Base-by-base conservation (phyloP, 257 asterid genomes). In the Rubia yunnanensis region DNA sequence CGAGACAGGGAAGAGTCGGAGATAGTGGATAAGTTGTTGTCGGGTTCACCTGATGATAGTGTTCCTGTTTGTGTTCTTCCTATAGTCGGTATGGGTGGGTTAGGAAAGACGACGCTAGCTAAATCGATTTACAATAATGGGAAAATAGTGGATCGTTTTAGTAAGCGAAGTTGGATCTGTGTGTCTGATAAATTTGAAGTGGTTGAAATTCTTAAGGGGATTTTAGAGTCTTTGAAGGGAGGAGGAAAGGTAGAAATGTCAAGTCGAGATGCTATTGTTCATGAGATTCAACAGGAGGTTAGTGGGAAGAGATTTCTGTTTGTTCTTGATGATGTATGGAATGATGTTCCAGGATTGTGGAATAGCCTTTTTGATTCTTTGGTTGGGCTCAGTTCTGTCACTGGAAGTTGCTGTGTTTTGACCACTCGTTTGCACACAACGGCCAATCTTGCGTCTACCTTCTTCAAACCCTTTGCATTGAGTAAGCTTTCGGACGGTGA, bases 321-420 rank as follows among this genome's bases (percentile, higher is more conserved):
- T 17, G 44, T 59, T 31, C 44, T 59, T 3, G 64, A 59, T 32
- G 64, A 59, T 31, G 46, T 59, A 0, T 59, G 64, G 46, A 59
- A 59, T 30, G 26, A 17, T 2, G 20, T 5, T 59, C 7, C 44
- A 17, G 1, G 11, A 0, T 18, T 31, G 64, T 59, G 46, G 64
- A 26, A 18, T 59, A 20, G 20, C 5, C 15, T 58, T 17, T 31
- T 17, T 5, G 20, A 13, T 58, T 58, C 63, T 18, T 58, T 58
- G 41, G 63, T 28, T 20, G 63, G 24, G 35, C 44, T 58, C 11
- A 58, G 32, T 26, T 1, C 63, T 32, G n/a, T 14, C 20, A 58
- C 0, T 17, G 63, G 44, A 58, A 58, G 26, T 18, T 58, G 63
- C 20, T 58, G 63, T 58, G 10, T 58, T 58, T 18, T 58, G 63